Conservation (phyloP, 2,329 filamentous ascomycete genomes). For the Neonectria neomacrospora region DNA sequence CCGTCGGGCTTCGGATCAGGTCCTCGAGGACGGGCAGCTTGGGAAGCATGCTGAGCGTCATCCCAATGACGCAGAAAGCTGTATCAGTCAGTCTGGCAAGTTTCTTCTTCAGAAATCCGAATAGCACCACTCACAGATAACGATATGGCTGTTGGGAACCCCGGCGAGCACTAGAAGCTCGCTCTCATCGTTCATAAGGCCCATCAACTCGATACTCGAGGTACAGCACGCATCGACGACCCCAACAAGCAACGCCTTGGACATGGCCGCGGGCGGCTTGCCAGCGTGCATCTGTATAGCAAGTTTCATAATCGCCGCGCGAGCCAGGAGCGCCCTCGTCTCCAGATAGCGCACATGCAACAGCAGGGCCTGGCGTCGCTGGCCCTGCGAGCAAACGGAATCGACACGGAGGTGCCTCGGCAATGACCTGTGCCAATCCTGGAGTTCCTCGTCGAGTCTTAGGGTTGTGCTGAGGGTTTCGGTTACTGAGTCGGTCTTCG, state of each 20-base stretch:
- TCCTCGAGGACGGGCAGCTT: slow-evolving; percentile 38
- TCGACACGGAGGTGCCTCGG: slow-evolving; percentile 38
- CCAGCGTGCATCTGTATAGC: slow-evolving; percentile 21
- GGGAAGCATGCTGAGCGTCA: slow-evolving; percentile 39
- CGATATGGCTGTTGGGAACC: slow-evolving; percentile 35
- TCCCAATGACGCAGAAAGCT: slow-evolving; percentile 41
- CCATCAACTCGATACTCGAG: slow-evolving; percentile 40
- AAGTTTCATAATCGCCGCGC: slow-evolving; percentile 40
- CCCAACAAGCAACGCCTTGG: slow-evolving; percentile 34
- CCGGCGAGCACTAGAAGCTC: slow-evolving; percentile 37
- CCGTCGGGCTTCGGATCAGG: slow-evolving; percentile 32
- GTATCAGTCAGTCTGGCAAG: slow-evolving; percentile 6
- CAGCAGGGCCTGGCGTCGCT: slow-evolving; percentile 40
- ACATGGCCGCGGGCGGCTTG: slow-evolving; percentile 27
- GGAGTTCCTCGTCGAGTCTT: slow-evolving; percentile 35
- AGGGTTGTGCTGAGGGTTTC: slow-evolving; percentile 34
- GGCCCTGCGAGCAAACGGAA: slow-evolving; percentile 29
- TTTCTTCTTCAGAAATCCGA: too few relatives aligned
- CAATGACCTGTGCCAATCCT: slow-evolving; percentile 37
- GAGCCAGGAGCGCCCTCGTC: slow-evolving; percentile 36
- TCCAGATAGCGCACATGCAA: slow-evolving; percentile 42
- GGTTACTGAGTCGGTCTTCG: slow-evolving; percentile 13
- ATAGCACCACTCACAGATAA: slow-evolving; percentile 41
- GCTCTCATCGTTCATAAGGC: slow-evolving; percentile 36
- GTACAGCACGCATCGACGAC: slow-evolving; percentile 38